Conservation (phyloP, 805 yeast species). For the Wickerhamomyces canadensis region DNA sequence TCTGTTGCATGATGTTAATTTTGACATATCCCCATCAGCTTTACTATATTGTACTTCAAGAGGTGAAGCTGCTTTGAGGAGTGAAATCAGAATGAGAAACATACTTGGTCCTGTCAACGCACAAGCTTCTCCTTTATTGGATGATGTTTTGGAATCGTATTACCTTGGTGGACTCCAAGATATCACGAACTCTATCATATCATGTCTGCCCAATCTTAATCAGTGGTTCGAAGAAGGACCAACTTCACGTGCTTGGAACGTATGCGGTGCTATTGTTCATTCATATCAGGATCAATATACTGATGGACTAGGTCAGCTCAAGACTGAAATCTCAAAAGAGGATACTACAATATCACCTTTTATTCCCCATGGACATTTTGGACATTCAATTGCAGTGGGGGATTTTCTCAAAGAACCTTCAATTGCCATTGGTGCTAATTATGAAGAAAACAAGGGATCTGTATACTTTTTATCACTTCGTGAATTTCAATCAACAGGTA, state of each 20-base stretch:
- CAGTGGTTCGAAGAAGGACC: constrained; percentile 35
- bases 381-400: constrained; percentile 38
- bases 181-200: constrained; percentile 32
- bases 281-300: background rate
- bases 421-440: constrained; percentile 47
- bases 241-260: constrained; percentile 26
- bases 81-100: constrained; percentile 32
- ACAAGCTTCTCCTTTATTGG: constrained; percentile 38
- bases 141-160: constrained; percentile 39
- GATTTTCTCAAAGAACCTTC: constrained; percentile 33
- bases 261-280: constrained; percentile 27
- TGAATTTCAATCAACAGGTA: constrained; percentile 9
- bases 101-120: constrained; percentile 6
- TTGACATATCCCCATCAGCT: constrained; percentile 27
- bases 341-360: constrained; percentile 19
- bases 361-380: constrained; percentile 35
- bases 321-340: background rate
- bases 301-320: no score
- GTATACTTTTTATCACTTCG: constrained; percentile 38
- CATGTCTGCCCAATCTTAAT: constrained; percentile 33
- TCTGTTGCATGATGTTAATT: constrained; percentile 35
- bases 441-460: constrained; percentile 38
- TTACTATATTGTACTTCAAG: constrained; percentile 46
- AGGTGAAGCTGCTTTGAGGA: constrained; percentile 46
- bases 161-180: constrained; percentile 50